Percentiles rank a stretch among this genome's conserved stretches.
Conservation (phyloP, 805 yeast genomes). For the Wickerhamomyces queroliae region DNA sequence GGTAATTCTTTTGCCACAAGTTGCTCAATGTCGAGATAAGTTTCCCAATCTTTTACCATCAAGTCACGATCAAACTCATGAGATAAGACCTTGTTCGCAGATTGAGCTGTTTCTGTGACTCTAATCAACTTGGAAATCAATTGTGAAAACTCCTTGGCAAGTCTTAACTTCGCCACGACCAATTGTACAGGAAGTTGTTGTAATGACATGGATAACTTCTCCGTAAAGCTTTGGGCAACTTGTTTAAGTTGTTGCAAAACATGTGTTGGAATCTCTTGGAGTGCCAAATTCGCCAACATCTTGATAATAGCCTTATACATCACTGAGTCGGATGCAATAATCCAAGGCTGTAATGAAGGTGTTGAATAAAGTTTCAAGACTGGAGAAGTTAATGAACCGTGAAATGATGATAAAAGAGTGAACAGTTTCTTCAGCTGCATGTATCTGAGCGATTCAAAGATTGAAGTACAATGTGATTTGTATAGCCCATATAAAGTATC, state of each 20-base stretch:
- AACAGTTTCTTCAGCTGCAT: constrained; percentile 61
- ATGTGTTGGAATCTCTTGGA: constrained; percentile 50
- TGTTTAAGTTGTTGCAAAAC: constrained; percentile 49
- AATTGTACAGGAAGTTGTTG: constrained; percentile 46
- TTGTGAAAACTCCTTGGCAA: constrained; percentile 48
- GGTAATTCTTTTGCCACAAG: constrained; percentile 46
- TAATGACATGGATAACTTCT: constrained; percentile 32
- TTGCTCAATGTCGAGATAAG: constrained; percentile 39
- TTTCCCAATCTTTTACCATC: constrained; percentile 56
- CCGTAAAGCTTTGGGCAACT: constrained; percentile 44
- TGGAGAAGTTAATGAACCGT: constrained; percentile 53
- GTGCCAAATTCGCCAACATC: constrained; percentile 55
- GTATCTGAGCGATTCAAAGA: constrained; percentile 61
- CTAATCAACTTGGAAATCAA: constrained; percentile 50
- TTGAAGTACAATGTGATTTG: constrained; percentile 53
- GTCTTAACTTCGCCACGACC: constrained; percentile 42
- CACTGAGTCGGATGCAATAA: constrained; percentile 58
- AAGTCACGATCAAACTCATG: constrained; percentile 35
- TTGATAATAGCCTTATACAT: constrained; percentile 50
- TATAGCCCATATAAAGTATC: constrained; percentile 59
- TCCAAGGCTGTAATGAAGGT: constrained; percentile 52
- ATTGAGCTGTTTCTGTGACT: constrained; percentile 46
- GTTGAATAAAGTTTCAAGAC: constrained; percentile 52
- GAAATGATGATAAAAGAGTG: constrained; percentile 46
- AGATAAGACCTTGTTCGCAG: constrained; percentile 40